phyloP scores from a whole-genome alignment of 164 flowering plant species.

The Berberis vulgaris region DNA sequence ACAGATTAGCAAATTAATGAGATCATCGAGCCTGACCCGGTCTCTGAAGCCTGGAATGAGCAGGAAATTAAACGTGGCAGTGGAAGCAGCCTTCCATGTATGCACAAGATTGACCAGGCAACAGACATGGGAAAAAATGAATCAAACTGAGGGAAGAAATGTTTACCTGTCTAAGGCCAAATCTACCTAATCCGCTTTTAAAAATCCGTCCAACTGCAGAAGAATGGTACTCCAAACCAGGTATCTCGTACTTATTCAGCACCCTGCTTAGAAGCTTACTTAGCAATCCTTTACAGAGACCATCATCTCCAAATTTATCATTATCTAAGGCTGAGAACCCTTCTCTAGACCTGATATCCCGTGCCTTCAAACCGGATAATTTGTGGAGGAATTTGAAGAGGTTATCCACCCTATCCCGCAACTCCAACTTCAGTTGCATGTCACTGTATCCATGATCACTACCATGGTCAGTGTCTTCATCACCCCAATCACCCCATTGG shows the following conservation, averaged over 20 bases:
- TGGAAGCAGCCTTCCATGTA: not conserved
- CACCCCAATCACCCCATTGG: conserved; percentile 92
- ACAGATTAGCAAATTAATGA: not conserved
- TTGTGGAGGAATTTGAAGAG: conserved; percentile 81
- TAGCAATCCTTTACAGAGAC: conserved; percentile 47
- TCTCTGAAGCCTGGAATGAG: too few relatives aligned
- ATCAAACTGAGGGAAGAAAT: not conserved
- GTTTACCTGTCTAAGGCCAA: conserved; percentile 92
- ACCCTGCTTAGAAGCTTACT: conserved; percentile 55
- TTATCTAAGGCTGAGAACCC: conserved; percentile 34
- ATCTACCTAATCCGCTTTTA: conserved; percentile 96
- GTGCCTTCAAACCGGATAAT: conserved; percentile 48
- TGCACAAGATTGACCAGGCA: not conserved
- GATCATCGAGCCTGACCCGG: too few relatives aligned
- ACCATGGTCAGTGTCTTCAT: conserved; percentile 47
- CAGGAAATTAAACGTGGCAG: too few relatives aligned
- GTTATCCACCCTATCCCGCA: conserved; percentile 80
- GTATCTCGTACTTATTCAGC: conserved; percentile 57
- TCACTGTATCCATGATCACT: conserved; percentile 44
- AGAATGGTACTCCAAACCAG: conserved; percentile 88
- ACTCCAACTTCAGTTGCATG: conserved; percentile 84
- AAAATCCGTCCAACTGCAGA: conserved; percentile 87
- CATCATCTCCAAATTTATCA: conserved; percentile 36
- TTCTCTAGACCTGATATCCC: conserved; percentile 32
- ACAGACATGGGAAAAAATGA: not conserved